These are phyloP conservation scores for Fusarium longipes DNA, from an alignment of 2,329 filamentous ascomycete species.

Conservation along the genomic window DNA sequence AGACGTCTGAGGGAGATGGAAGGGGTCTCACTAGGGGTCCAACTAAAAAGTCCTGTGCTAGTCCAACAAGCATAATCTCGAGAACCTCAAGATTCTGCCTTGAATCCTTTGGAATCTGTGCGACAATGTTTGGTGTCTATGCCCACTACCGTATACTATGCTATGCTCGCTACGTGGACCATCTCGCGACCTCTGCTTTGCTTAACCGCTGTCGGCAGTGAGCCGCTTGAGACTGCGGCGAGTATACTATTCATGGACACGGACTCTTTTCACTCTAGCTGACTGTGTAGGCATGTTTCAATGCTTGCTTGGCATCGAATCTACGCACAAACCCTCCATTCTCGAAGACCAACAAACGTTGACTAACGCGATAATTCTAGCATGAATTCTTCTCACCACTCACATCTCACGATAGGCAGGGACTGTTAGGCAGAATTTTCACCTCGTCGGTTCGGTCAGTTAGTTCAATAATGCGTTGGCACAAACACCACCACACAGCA, in stretches of 20 bases:
- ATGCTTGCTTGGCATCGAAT: conserved; percentile 7
- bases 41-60: conserved; percentile 1
- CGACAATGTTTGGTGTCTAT: conserved; percentile 7
- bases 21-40: conserved; percentile 33
- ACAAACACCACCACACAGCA: conserved; percentile 5
- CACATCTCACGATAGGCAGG: conserved; percentile 1
- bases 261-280: not conserved
- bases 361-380: not conserved
- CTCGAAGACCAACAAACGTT: not conserved
- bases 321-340: not conserved
- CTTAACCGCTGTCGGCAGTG: conserved; percentile 1
- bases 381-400: conserved; percentile 24
- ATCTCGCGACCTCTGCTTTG: conserved; percentile 20
- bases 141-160: not conserved
- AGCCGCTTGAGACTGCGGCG: conserved; percentile 8
- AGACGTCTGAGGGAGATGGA: conserved; percentile 43
- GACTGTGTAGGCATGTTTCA: conserved; percentile 30
- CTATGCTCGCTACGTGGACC: conserved; percentile 28
- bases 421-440: not conserved
- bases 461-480: conserved; percentile 13
- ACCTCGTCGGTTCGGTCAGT: conserved; percentile 1
- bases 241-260: conserved; percentile 26
- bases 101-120: conserved; percentile 34
- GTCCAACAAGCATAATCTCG: not conserved
- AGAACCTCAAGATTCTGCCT: conserved; percentile 18